These are phyloP conservation scores for Globisporangium paroecandrum DNA, from an alignment of 352 stramenopile genomes.

Conservation along the genomic window DNA sequence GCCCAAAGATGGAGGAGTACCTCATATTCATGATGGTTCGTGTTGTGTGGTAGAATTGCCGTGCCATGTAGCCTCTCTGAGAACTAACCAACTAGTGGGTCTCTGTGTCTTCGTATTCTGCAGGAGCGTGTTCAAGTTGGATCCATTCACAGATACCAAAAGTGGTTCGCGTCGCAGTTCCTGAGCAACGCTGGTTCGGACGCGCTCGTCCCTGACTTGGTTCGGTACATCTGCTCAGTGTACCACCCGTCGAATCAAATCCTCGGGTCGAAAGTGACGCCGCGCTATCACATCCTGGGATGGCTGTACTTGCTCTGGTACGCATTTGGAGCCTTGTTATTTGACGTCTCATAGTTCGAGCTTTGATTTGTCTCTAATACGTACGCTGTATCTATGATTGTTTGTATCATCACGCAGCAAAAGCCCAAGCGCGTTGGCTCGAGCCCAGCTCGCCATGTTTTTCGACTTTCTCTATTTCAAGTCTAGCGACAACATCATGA, in stretches of 20 bases:
- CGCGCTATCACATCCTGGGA: slow-evolving; percentile 81
- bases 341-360: background rate
- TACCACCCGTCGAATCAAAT: slow-evolving; percentile 84
- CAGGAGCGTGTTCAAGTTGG: slow-evolving; percentile 73
- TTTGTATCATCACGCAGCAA: slow-evolving; percentile 37
- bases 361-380: background rate
- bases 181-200: slow-evolving; percentile 63
- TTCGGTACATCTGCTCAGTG: slow-evolving; percentile 81
- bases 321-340: background rate
- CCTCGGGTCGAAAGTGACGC: slow-evolving; percentile 78
- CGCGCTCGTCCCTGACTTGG: slow-evolving; percentile 72
- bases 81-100: background rate
- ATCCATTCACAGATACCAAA: slow-evolving; percentile 78
- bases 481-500: slow-evolving; percentile 77
- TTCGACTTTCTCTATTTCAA: slow-evolving; percentile 88
- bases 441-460: slow-evolving; percentile 84
- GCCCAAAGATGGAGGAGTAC: slow-evolving; percentile 84
- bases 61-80: too few relatives aligned
- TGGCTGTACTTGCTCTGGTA: slow-evolving; percentile 87
- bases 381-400: background rate
- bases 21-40: slow-evolving; percentile 84
- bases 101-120: background rate
- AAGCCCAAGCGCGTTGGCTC: slow-evolving; percentile 58
- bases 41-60: background rate
- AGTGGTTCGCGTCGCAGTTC: slow-evolving; percentile 85